These are phyloP conservation scores for Metschnikowia sp. DNA, from an alignment of 805 yeast species.

Conservation along the genomic window DNA sequence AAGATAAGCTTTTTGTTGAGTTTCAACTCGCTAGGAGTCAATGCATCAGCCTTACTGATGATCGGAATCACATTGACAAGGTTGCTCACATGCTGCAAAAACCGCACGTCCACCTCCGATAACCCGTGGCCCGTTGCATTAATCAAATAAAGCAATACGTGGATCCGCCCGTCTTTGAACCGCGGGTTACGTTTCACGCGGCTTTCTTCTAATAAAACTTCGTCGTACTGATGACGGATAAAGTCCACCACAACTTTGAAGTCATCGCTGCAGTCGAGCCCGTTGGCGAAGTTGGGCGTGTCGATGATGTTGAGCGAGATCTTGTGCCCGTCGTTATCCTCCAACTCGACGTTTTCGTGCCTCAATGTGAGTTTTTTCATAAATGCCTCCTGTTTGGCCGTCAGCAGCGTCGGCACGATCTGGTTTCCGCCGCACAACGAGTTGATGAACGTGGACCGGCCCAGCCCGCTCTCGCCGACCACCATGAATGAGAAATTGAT, in stretches of 20 bases:
- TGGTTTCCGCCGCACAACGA: conserved; percentile 81
- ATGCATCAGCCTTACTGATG: conserved; percentile 42
- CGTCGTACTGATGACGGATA: conserved; percentile 79
- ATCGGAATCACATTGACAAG: conserved; percentile 44
- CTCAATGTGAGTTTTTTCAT: conserved; percentile 54
- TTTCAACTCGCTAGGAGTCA: conserved; percentile 45
- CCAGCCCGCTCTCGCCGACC: conserved; percentile 83
- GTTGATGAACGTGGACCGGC: conserved; percentile 90
- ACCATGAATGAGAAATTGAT: conserved; percentile 84
- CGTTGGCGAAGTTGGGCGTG: conserved; percentile 81
- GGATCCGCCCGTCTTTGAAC: conserved; percentile 80
- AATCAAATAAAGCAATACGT: conserved; percentile 48
- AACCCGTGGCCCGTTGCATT: conserved; percentile 47
- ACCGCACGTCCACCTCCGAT: conserved; percentile 39
- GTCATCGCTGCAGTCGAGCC: conserved; percentile 62
- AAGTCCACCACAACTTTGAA: conserved; percentile 73
- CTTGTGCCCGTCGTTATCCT: conserved; percentile 82
- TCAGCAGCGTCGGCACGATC: conserved; percentile 69
- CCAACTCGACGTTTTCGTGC: conserved; percentile 79
- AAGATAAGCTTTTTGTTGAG: conserved; percentile 69
- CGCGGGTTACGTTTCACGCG: conserved; percentile 82
- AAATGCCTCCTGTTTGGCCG: conserved; percentile 55
- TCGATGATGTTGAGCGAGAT: conserved; percentile 73
- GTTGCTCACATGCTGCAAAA: conserved; percentile 39
- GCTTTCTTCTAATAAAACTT: conserved; percentile 74